Percentiles rank a stretch among this genome's conserved stretches.
Evolutionary conservation across 148 eudicot species (phyloP).

Genomic region (Simmondsia chinensis): DNA sequence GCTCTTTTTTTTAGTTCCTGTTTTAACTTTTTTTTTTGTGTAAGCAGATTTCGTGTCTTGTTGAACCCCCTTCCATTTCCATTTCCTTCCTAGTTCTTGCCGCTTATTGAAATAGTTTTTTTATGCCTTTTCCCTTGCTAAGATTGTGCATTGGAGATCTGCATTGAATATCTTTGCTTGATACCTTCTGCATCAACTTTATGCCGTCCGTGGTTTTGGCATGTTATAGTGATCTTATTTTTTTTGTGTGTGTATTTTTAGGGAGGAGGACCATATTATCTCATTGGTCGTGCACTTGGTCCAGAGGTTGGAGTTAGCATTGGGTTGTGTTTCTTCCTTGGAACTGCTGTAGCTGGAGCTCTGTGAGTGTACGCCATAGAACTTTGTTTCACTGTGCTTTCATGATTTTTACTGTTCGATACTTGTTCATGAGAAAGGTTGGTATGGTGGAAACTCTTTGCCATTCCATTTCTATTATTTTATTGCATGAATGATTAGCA

Average conservation of each 20-base stretch:
- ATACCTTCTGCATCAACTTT: too few relatives aligned
- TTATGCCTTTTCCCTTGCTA: not conserved
- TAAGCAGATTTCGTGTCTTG: not conserved
- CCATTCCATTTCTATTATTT: too few relatives aligned
- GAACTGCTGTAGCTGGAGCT: constrained; percentile 97
- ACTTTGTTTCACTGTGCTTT: constrained; percentile 1
- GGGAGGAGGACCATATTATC: constrained; percentile 99
- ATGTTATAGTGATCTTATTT: not conserved
- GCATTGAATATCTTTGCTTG: not conserved
- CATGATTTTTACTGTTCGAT: constrained; percentile 3
- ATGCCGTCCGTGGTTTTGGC: not conserved
- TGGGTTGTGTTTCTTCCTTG: constrained; percentile 95
- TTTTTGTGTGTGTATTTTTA: constrained; percentile 11
- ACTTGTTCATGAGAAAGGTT: too few relatives aligned
- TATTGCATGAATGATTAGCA: too few relatives aligned
- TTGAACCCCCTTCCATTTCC: not conserved
- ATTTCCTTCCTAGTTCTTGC: not conserved
- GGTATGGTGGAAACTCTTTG: too few relatives aligned
- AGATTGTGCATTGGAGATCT: too few relatives aligned
- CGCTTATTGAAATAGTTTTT: not conserved
- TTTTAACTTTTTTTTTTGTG: not conserved
- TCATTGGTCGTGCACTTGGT: constrained; percentile 99
- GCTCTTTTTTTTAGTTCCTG: not conserved
- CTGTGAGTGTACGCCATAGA: constrained; percentile 63
- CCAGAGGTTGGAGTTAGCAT: constrained; percentile 99